These are phyloP conservation scores for Candida silvicultrix DNA, from an alignment of 805 yeast species.

Conservation along the genomic window DNA sequence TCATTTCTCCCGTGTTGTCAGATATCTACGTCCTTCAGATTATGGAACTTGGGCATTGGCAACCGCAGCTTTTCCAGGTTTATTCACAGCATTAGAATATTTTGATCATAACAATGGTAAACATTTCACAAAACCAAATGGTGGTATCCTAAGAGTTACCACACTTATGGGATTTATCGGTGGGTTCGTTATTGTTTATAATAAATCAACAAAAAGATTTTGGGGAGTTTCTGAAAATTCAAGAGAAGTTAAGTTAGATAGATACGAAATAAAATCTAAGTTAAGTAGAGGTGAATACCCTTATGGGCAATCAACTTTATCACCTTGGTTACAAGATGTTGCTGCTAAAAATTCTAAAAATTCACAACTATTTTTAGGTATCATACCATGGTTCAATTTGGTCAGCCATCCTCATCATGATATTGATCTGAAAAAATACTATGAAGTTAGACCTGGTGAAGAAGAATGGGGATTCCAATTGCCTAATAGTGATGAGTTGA, in stretches of 20 bases:
- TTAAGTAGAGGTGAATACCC: constrained; percentile 62
- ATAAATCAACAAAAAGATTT: constrained; percentile 62
- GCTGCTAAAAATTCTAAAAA: constrained; percentile 75
- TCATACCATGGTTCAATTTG: constrained; percentile 79
- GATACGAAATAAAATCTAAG: constrained; percentile 64
- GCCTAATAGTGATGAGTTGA: constrained; percentile 11
- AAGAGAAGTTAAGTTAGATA: constrained; percentile 64
- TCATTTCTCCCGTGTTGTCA: constrained; percentile 61
- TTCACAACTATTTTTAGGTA: constrained; percentile 50
- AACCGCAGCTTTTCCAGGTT: constrained; percentile 44
- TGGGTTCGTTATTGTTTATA: constrained; percentile 70
- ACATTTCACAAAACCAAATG: constrained; percentile 42
- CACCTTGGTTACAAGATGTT: constrained; percentile 64
- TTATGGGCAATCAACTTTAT: constrained; percentile 57
- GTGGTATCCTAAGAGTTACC: constrained; percentile 51
- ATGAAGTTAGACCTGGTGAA: constrained; percentile 20
- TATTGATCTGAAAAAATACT: constrained; percentile 52
- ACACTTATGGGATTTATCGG: constrained; percentile 59
- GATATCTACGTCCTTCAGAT: constrained; percentile 67
- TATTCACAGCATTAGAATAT: constrained; percentile 37
- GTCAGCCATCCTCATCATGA: constrained; percentile 82
- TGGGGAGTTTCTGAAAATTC: constrained; percentile 72
- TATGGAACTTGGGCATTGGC: constrained; percentile 42
- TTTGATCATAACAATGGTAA: constrained; percentile 43
- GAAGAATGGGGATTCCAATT: constrained; percentile 18